Evolutionary conservation across 495 filamentous ascomycete genomes (phyloP).

Genomic region (Tuber aestivum): DNA sequence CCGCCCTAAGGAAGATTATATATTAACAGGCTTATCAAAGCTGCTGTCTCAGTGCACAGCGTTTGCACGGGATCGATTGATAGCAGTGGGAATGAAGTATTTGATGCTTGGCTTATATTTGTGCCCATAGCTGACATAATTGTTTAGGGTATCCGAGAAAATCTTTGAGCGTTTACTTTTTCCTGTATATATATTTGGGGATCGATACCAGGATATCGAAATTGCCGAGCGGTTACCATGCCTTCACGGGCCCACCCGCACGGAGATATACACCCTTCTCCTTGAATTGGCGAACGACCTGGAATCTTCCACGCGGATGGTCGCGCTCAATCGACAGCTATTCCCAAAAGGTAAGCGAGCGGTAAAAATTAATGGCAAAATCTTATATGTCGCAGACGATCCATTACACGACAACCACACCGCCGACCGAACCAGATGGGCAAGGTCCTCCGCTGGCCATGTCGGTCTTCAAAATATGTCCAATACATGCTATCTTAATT

Average conservation of each 20-base stretch:
- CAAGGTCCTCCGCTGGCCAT: conserved; percentile 68
- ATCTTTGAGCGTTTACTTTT: conserved; percentile 37
- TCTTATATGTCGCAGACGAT: conserved; percentile 28
- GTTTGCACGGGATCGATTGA: conserved; percentile 22
- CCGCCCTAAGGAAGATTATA: conserved; percentile 39
- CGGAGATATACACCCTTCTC: conserved; percentile 37
- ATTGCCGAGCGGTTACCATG: conserved; percentile 31
- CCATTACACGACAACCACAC: conserved; percentile 27
- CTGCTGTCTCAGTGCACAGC: conserved; percentile 29
- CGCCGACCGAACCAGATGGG: conserved; percentile 55
- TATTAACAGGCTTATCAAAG: conserved; percentile 38
- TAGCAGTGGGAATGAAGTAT: conserved; percentile 32
- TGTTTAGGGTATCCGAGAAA: conserved; percentile 23
- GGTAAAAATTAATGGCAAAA: neutral
- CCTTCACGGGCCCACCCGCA: conserved; percentile 37
- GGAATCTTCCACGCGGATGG: conserved; percentile 32
- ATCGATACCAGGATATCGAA: conserved; percentile 18
- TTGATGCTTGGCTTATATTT: neutral
- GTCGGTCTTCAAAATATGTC: conserved; percentile 82
- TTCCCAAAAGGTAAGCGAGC: conserved; percentile 34
- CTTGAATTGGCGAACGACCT: conserved; percentile 27
- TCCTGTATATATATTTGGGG: conserved; percentile 12
- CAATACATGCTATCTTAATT: conserved; percentile 97
- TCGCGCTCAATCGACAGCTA: conserved; percentile 30
- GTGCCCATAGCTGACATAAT: conserved; percentile 12